Evolutionary conservation across 164 flowering plant species (phyloP).

Genomic region (Stephania cephalantha): DNA sequence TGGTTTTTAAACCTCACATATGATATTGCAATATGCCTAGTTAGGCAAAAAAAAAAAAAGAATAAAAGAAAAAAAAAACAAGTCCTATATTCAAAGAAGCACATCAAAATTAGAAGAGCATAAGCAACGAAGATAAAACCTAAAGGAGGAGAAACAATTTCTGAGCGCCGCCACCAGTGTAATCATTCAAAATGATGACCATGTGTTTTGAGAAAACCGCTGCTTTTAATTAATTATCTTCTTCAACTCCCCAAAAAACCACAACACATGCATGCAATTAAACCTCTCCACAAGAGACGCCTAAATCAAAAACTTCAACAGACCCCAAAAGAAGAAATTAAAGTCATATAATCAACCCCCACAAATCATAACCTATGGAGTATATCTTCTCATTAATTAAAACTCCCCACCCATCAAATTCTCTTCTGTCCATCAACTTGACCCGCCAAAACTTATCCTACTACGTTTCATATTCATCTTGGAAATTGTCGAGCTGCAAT

Average conservation of each 20-base stretch:
- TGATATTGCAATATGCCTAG: too few species aligned
- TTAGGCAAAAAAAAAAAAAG: too few species aligned
- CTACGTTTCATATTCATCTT: constrained; percentile 10
- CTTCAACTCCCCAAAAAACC: constrained; percentile 14
- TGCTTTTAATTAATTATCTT: not conserved
- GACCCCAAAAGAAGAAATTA: constrained; percentile 3
- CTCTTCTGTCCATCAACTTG: constrained; percentile 12
- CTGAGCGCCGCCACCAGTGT: constrained; percentile 63
- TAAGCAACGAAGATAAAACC: not conserved
- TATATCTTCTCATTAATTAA: constrained; percentile 8
- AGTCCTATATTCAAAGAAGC: too few species aligned
- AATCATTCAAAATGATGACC: constrained; percentile 56
- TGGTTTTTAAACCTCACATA: too few species aligned
- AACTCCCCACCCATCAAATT: constrained; percentile 28
- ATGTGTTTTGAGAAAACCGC: constrained; percentile 2
- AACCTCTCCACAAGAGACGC: not conserved
- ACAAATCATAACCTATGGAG: not conserved
- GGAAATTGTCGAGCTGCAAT: constrained; percentile 25
- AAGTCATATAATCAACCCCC: not conserved
- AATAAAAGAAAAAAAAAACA: too few species aligned
- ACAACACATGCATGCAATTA: not conserved
- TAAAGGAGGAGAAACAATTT: constrained; percentile 43
- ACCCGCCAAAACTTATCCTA: not conserved
- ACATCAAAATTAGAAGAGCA: not conserved
- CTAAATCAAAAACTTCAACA: not conserved